phyloP scores from a whole-genome alignment of 345 rosid species.

The Lepidium aucheri region DNA sequence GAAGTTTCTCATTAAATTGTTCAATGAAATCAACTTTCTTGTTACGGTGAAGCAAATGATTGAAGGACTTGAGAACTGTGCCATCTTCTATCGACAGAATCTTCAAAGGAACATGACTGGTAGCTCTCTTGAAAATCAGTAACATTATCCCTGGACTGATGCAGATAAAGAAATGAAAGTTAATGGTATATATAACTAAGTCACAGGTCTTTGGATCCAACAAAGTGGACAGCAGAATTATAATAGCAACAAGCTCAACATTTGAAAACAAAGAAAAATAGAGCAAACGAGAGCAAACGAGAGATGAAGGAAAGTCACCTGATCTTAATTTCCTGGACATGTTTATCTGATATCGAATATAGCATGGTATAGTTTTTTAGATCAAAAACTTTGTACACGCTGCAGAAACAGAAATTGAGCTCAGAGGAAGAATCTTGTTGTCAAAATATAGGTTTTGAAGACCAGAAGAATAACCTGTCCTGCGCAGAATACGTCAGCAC shows the following conservation, averaged over 20 bases:
- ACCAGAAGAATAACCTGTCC: slow-evolving; percentile 49
- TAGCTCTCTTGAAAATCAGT: slow-evolving; percentile 75
- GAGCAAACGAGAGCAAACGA: background rate
- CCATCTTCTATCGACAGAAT: slow-evolving; percentile 98
- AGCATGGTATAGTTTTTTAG: slow-evolving; percentile 86
- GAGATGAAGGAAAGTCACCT: slow-evolving; percentile 39
- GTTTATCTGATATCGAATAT: slow-evolving; percentile 79
- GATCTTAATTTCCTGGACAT: slow-evolving; percentile 94
- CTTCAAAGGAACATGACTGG: slow-evolving; percentile 72
- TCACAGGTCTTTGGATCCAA: background rate
- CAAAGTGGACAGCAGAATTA: background rate
- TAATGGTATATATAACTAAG: background rate
- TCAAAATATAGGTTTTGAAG: background rate
- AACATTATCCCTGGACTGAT: slow-evolving; percentile 95
- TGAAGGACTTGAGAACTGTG: slow-evolving; percentile 79
- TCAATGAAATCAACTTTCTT: slow-evolving; percentile 98
- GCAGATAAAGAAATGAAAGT: background rate
- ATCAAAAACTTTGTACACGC: slow-evolving; percentile 96
- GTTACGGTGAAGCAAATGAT: slow-evolving; percentile 86
- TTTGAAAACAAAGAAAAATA: background rate
- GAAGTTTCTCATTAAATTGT: slow-evolving; percentile 97
- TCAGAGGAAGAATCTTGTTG: slow-evolving; percentile 8
- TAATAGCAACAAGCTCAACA: slow-evolving; percentile 36
- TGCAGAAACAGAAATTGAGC: slow-evolving; percentile 25
- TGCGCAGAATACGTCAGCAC: slow-evolving; percentile 95